phyloP scores from a whole-genome alignment of 2,329 filamentous ascomycete genomes.

The Cryphonectria radicalis region DNA sequence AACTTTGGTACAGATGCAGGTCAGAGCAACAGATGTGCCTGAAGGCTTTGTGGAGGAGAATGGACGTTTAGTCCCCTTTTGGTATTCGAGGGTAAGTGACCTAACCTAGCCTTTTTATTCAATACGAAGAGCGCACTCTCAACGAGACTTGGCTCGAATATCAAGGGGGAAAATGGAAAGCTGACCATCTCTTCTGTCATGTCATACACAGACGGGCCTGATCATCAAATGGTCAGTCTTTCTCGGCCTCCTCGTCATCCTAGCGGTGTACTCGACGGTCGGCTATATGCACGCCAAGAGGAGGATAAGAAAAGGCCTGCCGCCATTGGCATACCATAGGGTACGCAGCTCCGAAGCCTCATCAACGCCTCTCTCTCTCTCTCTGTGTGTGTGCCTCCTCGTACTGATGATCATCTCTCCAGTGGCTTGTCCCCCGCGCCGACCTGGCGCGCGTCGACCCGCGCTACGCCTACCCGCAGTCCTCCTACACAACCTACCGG shows the following conservation, averaged over 20 bases:
- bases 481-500: conserved; percentile 47
- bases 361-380: neutral
- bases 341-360: conserved; percentile 46
- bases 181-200: neutral
- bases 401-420: conserved; percentile 9
- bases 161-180: neutral
- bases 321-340: conserved; percentile 71
- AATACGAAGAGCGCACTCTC: neutral
- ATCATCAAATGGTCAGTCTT: conserved; percentile 76
- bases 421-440: conserved; percentile 58
- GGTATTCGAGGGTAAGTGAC: conserved; percentile 44
- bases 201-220: conserved; percentile 58
- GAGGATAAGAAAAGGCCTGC: conserved; percentile 67
- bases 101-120: neutral
- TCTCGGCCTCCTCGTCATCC: conserved; percentile 59
- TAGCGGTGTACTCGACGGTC: conserved; percentile 66
- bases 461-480: conserved; percentile 50
- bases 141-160: neutral
- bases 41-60: conserved; percentile 38
- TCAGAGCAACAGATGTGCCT: conserved; percentile 14
- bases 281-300: conserved; percentile 73
- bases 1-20: conserved; percentile 22
- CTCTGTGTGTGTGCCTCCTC: neutral
- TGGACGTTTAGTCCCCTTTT: conserved; percentile 40
- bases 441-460: conserved; percentile 53